Evolutionary conservation across 208 protist species (phyloP).

Genomic region (Trypanosoma platydactyli): DNA sequence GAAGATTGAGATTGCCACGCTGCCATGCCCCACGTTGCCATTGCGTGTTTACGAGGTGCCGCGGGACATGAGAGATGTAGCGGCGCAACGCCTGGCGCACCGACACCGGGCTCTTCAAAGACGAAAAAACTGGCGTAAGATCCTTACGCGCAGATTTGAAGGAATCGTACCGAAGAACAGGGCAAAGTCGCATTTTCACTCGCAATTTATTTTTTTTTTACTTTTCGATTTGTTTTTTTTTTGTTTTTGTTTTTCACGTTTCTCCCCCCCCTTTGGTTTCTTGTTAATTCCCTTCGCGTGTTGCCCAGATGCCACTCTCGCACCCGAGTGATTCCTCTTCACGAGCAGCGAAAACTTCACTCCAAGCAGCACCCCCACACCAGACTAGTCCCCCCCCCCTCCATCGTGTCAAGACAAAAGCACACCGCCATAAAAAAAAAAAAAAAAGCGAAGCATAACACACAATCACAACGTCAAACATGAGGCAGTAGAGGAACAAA

Average conservation of each 20-base stretch:
- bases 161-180: slow-evolving; percentile 42
- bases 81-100: slow-evolving; percentile 35
- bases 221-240: slow-evolving; percentile 1
- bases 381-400: too few species aligned
- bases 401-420: slow-evolving; percentile 2
- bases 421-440: slow-evolving; percentile 17
- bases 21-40: slow-evolving; percentile 54
- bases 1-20: slow-evolving; percentile 45
- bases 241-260: not conserved
- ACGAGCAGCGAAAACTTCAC: too few species aligned
- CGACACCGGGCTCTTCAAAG: slow-evolving; percentile 38
- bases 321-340: not conserved
- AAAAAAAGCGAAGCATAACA: slow-evolving; percentile 13
- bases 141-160: slow-evolving; percentile 48
- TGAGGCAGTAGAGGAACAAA: too few species aligned
- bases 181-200: slow-evolving; percentile 11
- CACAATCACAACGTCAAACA: not conserved
- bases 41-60: slow-evolving; percentile 19
- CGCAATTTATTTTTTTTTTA: slow-evolving; percentile 4
- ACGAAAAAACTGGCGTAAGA: slow-evolving; percentile 43
- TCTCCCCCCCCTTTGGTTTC: not conserved
- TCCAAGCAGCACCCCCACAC: too few species aligned
- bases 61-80: slow-evolving; percentile 31
- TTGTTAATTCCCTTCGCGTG: not conserved
- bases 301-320: too few species aligned